phyloP scores from a whole-genome alignment of 2,329 filamentous ascomycete species.

The Bretziella fagacearum region DNA sequence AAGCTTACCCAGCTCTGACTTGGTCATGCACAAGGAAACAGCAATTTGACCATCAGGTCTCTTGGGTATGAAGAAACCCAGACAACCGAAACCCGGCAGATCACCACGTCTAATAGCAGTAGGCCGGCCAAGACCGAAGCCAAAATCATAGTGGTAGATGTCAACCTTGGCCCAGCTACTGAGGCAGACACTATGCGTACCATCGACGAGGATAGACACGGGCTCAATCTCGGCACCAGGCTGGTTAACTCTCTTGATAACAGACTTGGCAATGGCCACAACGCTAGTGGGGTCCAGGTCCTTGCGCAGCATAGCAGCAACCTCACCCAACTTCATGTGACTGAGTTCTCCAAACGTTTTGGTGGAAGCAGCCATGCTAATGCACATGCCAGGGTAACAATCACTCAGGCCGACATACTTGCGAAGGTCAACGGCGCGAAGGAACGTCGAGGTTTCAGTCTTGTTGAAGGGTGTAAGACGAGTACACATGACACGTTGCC shows the following conservation, averaged over 20 bases:
- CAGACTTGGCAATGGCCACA: neutral
- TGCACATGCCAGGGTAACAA: neutral
- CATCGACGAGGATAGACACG: neutral
- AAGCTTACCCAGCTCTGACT: neutral
- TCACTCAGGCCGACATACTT: neutral
- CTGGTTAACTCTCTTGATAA: neutral
- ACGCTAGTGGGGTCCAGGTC: neutral
- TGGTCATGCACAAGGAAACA: neutral
- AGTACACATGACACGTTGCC: neutral
- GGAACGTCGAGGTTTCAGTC: neutral
- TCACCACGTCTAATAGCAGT: neutral
- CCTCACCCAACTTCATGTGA: neutral
- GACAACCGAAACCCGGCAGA: neutral
- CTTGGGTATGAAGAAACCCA: constrained; percentile 1
- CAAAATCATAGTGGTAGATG: neutral
- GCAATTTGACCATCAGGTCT: neutral
- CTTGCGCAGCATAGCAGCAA: neutral
- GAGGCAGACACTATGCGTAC: neutral
- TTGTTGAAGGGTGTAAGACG: neutral
- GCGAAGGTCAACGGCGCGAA: neutral
- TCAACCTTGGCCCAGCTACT: constrained; percentile 1
- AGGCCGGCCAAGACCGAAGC: neutral
- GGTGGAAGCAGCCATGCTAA: neutral
- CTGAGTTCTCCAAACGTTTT: neutral
- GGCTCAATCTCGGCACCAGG: neutral